Evolutionary conservation across 2,329 filamentous ascomycete species (phyloP).

Genomic region (Colletotrichum melonis): DNA sequence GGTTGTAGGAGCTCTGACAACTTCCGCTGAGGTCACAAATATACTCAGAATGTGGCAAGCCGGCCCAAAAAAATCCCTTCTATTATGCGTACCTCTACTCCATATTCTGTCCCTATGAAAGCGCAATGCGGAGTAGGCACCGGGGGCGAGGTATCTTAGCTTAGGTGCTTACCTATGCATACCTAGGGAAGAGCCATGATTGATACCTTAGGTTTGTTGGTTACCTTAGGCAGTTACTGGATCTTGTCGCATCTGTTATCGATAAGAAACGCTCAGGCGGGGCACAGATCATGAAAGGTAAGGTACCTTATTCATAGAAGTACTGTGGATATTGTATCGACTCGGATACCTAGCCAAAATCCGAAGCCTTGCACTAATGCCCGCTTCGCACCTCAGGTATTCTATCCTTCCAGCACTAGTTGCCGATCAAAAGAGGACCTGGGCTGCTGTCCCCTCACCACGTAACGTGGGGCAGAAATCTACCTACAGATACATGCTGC

Average conservation of each 20-base stretch:
- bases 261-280: no score
- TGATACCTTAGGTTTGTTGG: no score
- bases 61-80: neutral
- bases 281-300: no score
- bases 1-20: neutral
- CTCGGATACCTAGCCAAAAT: no score
- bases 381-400: neutral
- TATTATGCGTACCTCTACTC: neutral
- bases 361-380: neutral
- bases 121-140: neutral
- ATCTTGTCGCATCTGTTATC: no score
- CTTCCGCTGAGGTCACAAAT: neutral
- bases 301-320: no score
- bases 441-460: neutral
- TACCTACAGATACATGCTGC: neutral
- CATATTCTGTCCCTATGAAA: neutral
- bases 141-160: no score
- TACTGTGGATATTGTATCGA: no score
- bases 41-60: neutral
- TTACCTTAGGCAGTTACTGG: no score
- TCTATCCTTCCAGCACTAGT: neutral
- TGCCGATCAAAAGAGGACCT: slow-evolving; percentile 14
- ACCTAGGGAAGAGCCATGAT: no score
- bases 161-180: no score
- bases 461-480: neutral